Evolutionary conservation across 306 rosid species (phyloP), one percentile per base, ranked within the genome.

Genomic region (Nissolia schottii): DNA sequence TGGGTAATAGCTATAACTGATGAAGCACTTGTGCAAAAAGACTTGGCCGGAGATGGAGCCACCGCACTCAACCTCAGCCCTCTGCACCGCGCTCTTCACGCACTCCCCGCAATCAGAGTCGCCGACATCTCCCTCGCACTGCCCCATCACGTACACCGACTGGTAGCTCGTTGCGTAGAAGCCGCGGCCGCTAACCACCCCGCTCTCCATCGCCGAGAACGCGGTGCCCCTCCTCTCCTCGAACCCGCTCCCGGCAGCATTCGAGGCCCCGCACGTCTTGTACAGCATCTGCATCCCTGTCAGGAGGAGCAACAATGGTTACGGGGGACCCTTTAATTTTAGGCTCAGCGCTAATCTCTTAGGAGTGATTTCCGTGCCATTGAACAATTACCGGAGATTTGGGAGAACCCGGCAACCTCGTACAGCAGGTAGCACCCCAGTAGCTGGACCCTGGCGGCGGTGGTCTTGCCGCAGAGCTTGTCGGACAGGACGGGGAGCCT

Each of bases 41-140:
- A 93, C 76, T 82, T 93, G 96, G 11, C 96, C 97, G 2, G 98
- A 93, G 70, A 86, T 85, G 29, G 97, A 84, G 50, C 74, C 83
- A 3, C 97, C 98, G 72, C 98, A 93, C 75, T 93, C 98, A 79
- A 81, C 92, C 49, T 87, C 89, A 80, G 94, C 91, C 82, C 62
- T 93, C 69, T 93, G 92, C 34, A 86, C 95, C 28, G 91, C 91
- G 74, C 43, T 82, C 38, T 93, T 93, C 50, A 89, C 87, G 79
- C 97, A 91, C 56, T 83, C 92, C 0, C 95, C 96, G 58, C 98
- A 93, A 72, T 93, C 97, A 1, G 94, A 80, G 64, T 89, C 97
- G 19, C 98, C 98, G 48, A 93, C 76, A 74, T 85, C 94, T 1
- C 98, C 98, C 73, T 93, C 96, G 64, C 98, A 93, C 61, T 93